phyloP scores from a whole-genome alignment of 2,329 filamentous ascomycete genomes.

The Xylaria sp. region DNA sequence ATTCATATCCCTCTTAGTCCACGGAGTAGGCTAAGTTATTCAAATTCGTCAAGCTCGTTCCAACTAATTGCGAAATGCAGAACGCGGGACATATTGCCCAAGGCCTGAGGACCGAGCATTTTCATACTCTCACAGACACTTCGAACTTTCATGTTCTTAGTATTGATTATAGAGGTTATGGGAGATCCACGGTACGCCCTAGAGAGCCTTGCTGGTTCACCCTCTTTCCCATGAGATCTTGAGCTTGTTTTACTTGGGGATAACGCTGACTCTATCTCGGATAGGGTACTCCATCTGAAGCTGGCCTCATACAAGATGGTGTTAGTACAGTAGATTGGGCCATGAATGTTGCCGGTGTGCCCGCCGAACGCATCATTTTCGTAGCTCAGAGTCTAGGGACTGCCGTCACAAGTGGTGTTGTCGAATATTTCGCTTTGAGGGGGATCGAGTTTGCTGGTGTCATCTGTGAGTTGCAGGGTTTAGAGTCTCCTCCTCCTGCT shows the following conservation, averaged over 20 bases:
- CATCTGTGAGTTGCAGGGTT: conserved; percentile 55
- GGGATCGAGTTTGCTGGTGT: conserved; percentile 80
- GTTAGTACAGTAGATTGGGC: conserved; percentile 79
- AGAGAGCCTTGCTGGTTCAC: not conserved
- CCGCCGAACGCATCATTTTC: conserved; percentile 78
- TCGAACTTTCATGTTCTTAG: conserved; percentile 84
- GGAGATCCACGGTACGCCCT: conserved; percentile 69
- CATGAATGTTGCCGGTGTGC: conserved; percentile 70
- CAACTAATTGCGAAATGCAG: conserved; percentile 58
- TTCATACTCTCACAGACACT: conserved; percentile 79
- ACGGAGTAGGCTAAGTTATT: conserved; percentile 65
- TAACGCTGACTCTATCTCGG: conserved; percentile 2
- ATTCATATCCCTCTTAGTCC: conserved; percentile 58
- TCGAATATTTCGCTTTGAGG: conserved; percentile 72
- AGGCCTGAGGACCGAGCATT: conserved; percentile 78
- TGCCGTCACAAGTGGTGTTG: conserved; percentile 80
- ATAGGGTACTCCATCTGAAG: conserved; percentile 78
- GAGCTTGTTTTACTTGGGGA: not conserved
- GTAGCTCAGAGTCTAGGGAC: conserved; percentile 91
- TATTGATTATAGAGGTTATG: conserved; percentile 92
- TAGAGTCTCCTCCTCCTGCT: no score
- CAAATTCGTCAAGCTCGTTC: conserved; percentile 20
- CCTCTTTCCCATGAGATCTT: not conserved
- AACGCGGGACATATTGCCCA: conserved; percentile 91
- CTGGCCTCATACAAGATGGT: conserved; percentile 83